Base-by-base conservation (phyloP, 1,139 yeast species). In the Yamadazyma blattariae region DNA sequence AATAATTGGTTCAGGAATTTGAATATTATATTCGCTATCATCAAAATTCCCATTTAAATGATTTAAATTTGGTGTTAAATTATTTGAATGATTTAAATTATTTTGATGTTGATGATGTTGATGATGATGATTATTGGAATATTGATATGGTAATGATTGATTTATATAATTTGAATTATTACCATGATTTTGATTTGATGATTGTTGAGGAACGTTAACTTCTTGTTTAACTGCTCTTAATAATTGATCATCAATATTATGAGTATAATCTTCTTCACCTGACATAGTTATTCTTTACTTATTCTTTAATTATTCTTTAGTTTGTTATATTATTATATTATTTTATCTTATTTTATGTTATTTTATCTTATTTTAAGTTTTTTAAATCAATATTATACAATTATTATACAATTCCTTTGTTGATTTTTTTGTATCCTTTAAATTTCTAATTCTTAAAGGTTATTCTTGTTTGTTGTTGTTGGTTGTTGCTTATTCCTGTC, bases 1-100 rank as follows among this genome's bases (percentile, higher is more conserved):
- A 39, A 70, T 56, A 34, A 70, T 67, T 12, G 76, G 76, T 33
- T 69, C 75, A 11, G 76, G 75, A 37, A 70, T 69, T 50, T 68
- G 75, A 43, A 70, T 69, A 43, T 67, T 67, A 51, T 67, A 70
- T 41, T 70, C 75, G 17, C 63, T 56, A n/a, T 64, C 70, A 34
- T 47, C 51, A 32, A 42, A 45, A 9, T 36, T 40, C 16, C 39
- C 35, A 35, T 37, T 42, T 48, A 40, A 11, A 26, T 25, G 18
- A 14, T 12, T 14, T 12, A 11, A 14, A 19, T 28, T 28, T 9
- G 29, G 10, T 14, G 12, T 13, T 9, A 12, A 17, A 5, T 19
- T n/a, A 13, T n/a, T 20, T 20, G 12, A 25, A 19, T 11, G 25
- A 12, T 27, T 16, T 5, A 13, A 4, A 12, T 17, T 25, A 15